Evolutionary conservation across 208 protist genomes (phyloP), one percentile per base, ranked within the genome.

Genomic region (Crithidia mellificae): DNA sequence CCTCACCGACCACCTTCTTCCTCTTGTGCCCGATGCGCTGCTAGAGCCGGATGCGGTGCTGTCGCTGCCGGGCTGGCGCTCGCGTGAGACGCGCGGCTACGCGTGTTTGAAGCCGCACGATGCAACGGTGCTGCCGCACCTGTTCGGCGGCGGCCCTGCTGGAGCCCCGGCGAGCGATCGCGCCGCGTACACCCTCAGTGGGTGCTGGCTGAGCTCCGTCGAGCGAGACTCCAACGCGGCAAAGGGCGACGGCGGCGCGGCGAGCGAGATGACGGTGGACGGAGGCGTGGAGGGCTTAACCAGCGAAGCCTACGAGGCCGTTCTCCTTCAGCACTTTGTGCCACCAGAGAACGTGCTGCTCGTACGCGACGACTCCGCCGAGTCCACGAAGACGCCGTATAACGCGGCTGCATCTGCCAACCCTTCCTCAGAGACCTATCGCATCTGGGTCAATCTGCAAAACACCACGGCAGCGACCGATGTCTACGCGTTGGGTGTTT

Each of bases 401-500:
- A 14, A 27, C 2, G 34, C 29, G 6, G 36, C 3, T 2, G 19
- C 62, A 19, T 20, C 41, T 2, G 29, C 36, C n/a, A n/a, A n/a
- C n/a, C n/a, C n/a, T 41, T 41, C 36, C 12, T 6, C 22, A 14
- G 19, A 61, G 25, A 30, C 24, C 8, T 56, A 49, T 24, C 29
- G 56, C 1, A 52, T 78, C 2, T 82, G 70, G 67, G 43, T 70
- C 8, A 47, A 72, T 27, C 47, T 25, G 25, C 50, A 76, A 8
- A 19, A 25, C 39, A 9, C 38, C 0, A 46, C 39, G 2, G 38
- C 56, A 8, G 72, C 72, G 2, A n/a, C 79, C 12, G 88, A 93
- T 54, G 64, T 72, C 53, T 93, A 81, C 72, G 73, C 77, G 14
- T 52, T 91, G 24, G 88, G 88, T 14, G 83, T 86, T 19, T 47